A percentile compares a stretch with the other conserved stretches of the same genome.
phyloP scores from a whole-genome alignment of 2,329 filamentous ascomycete genomes.

The Scopulariopsis brevicaulis region DNA sequence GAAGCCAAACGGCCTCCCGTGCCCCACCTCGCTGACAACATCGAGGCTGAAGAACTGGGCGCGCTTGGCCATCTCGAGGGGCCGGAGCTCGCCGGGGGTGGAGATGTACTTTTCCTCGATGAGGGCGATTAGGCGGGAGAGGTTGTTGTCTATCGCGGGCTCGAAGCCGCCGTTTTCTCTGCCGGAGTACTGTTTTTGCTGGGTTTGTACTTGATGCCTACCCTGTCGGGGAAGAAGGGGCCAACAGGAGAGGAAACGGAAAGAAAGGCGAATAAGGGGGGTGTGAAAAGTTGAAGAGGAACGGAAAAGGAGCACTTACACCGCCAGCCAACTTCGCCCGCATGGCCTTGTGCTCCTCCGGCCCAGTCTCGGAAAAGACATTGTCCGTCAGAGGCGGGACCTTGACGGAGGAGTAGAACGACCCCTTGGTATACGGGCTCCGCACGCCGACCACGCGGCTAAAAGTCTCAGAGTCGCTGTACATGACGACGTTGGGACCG shows the following conservation, averaged over 20 bases:
- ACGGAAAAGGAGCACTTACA: constrained; percentile 18
- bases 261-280: neutral
- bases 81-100: constrained; percentile 12
- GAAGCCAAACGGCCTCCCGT: constrained; percentile 38
- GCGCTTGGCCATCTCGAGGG: constrained; percentile 33
- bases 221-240: neutral
- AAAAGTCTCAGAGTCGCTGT: constrained; percentile 34
- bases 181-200: constrained; percentile 11
- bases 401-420: constrained; percentile 30
- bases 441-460: constrained; percentile 27
- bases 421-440: constrained; percentile 28
- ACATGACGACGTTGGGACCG: constrained; percentile 35
- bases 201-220: neutral
- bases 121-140: constrained; percentile 31
- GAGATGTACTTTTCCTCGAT: constrained; percentile 31
- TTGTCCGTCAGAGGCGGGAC: constrained; percentile 36
- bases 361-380: constrained; percentile 38
- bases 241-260: no score
- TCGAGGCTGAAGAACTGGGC: constrained; percentile 41
- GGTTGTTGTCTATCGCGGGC: constrained; percentile 30
- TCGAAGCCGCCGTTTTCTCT: constrained; percentile 41
- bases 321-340: constrained; percentile 36
- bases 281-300: neutral
- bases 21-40: constrained; percentile 36
- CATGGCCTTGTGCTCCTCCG: constrained; percentile 29